Conservation (phyloP, 805 yeast genomes). For the Candida fluviatilis region DNA sequence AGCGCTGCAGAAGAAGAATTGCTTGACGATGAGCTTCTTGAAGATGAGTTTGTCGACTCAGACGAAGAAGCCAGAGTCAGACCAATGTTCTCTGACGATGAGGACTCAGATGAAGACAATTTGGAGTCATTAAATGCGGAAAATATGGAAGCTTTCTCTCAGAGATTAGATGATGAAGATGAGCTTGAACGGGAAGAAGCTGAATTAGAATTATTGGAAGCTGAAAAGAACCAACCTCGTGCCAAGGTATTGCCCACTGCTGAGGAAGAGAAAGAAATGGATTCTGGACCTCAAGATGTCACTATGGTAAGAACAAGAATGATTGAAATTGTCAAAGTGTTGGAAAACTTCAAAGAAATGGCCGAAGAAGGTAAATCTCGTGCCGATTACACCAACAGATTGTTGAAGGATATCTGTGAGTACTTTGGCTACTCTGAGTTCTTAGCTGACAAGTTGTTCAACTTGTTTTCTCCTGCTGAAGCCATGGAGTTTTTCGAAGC, state of each 20-base stretch:
- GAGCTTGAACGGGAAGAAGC: constrained; percentile 44
- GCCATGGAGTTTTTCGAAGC: constrained; percentile 99
- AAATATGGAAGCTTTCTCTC: constrained; percentile 77
- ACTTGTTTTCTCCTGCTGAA: constrained; percentile 89
- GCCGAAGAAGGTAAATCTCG: constrained; percentile 87
- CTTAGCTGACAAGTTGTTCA: constrained; percentile 90
- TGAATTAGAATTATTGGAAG: constrained; percentile 54
- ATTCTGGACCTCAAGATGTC: constrained; percentile 62
- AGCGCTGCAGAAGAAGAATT: constrained; percentile 25
- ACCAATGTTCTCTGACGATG: constrained; percentile 83
- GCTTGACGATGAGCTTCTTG: constrained; percentile 37
- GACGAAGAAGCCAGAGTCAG: constrained; percentile 57
- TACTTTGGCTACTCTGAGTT: constrained; percentile 92
- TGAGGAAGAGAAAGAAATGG: constrained; percentile 51
- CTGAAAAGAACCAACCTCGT: constrained; percentile 60
- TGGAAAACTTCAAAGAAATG: constrained; percentile 80
- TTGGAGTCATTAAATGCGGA: constrained; percentile 71
- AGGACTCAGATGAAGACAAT: constrained; percentile 41
- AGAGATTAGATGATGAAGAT: constrained; percentile 59
- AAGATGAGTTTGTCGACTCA: constrained; percentile 42
- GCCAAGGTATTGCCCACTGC: constrained; percentile 72
- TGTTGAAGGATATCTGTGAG: constrained; percentile 80
- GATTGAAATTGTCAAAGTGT: constrained; percentile 90
- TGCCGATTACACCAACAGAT: constrained; percentile 72
- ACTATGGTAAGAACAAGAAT: constrained; percentile 87